Conservation (phyloP, 2,329 filamentous ascomycete genomes). For the Bipolaris oryzae region DNA sequence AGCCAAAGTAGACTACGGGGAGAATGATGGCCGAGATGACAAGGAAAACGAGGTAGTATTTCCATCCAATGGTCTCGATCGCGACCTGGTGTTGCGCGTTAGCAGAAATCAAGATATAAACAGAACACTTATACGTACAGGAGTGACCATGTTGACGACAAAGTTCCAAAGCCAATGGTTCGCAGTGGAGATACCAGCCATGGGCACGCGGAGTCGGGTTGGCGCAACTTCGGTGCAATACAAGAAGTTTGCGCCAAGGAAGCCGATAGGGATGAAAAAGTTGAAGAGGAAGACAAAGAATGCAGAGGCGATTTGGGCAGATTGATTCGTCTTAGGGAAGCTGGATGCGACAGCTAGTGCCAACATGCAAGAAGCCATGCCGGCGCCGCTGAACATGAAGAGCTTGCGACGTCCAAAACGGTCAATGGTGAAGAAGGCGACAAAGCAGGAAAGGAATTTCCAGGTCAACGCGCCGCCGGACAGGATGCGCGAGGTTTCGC, state of each 20-base stretch:
- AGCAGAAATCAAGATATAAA: neutral
- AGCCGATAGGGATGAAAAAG: slow-evolving; percentile 65
- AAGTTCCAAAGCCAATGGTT: slow-evolving; percentile 56
- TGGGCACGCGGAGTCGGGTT: slow-evolving; percentile 58
- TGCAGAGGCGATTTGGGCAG: slow-evolving; percentile 59
- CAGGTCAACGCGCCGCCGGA: slow-evolving; percentile 65
- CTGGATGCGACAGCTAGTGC: slow-evolving; percentile 60
- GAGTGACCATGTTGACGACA: slow-evolving; percentile 36
- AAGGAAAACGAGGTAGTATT: slow-evolving; percentile 60
- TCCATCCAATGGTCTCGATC: slow-evolving; percentile 58
- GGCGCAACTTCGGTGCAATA: slow-evolving; percentile 66
- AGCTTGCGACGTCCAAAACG: slow-evolving; percentile 68
- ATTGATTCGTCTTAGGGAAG: slow-evolving; percentile 53
- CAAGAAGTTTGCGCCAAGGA: slow-evolving; percentile 65
- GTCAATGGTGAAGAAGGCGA: slow-evolving; percentile 74
- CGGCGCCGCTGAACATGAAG: slow-evolving; percentile 59
- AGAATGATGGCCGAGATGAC: slow-evolving; percentile 55
- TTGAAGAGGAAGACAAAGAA: slow-evolving; percentile 66
- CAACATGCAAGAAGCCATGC: slow-evolving; percentile 63
- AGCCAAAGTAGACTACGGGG: slow-evolving; percentile 54
- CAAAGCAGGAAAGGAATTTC: slow-evolving; percentile 63
- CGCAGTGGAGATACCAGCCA: slow-evolving; percentile 63
- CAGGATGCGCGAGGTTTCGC: slow-evolving; percentile 63
- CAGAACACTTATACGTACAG: slow-evolving; percentile 15
- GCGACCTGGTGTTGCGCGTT: slow-evolving; percentile 38